Conservation (phyloP, 2,329 filamentous ascomycete species). For the Fusarium torreyae region DNA sequence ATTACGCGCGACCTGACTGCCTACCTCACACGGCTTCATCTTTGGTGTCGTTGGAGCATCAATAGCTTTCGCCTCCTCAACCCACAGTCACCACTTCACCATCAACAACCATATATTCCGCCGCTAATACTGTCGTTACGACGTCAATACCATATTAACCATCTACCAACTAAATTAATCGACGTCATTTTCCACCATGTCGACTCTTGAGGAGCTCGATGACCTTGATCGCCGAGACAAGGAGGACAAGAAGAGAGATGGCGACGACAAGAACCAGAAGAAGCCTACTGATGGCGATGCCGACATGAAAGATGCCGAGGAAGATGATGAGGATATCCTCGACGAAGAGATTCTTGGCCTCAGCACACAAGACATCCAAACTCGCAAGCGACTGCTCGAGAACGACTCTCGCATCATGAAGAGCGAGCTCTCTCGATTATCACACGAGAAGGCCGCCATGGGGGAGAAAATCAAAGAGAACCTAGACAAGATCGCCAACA, state of each 20-base stretch:
- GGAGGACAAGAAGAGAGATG: constrained; percentile 73
- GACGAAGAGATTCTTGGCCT: constrained; percentile 94
- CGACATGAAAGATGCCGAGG: constrained; percentile 90
- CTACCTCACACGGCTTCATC: constrained; percentile 46
- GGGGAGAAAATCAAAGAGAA: constrained; percentile 99
- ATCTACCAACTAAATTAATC: constrained; percentile 3
- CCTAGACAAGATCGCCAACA: constrained; percentile 98
- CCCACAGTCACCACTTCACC: constrained; percentile 12
- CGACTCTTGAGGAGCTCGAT: constrained; percentile 92
- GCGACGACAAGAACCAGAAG: constrained; percentile 55
- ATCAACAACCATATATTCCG: constrained; percentile 5
- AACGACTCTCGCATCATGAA: constrained; percentile 99
- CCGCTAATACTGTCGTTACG: neutral
- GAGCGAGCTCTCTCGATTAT: constrained; percentile 94
- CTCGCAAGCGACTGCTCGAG: constrained; percentile 90
- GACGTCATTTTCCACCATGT: constrained; percentile 70
- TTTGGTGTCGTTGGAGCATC: constrained; percentile 33
- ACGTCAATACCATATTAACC: neutral
- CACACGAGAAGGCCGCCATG: constrained; percentile 97
- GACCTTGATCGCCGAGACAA: constrained; percentile 86
- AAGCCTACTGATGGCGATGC: constrained; percentile 79
- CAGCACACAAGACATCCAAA: constrained; percentile 94
- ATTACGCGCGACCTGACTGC: constrained; percentile 54
- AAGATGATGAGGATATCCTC: constrained; percentile 83
- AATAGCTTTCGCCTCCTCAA: constrained; percentile 32